Base-by-base conservation (phyloP, 192 early-diverging fungal genomes). In the Rhizophlyctis rosea region DNA sequence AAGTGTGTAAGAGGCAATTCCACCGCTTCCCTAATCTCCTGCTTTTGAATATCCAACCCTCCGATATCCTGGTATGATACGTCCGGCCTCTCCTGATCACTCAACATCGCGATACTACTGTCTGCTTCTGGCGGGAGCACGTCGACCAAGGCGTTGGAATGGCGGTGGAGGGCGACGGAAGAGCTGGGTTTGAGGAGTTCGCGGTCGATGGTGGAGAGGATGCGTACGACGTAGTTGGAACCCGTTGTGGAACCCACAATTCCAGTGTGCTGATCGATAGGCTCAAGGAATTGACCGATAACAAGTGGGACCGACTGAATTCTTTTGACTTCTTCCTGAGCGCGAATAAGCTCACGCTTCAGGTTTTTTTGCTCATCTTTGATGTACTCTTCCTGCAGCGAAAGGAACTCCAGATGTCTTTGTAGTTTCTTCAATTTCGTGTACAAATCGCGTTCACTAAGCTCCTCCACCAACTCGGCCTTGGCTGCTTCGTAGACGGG, bases 21-120 rank as follows among this genome's bases (percentile, higher is more conserved):
- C 1, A 99, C 95, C 1, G 96, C 96, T 73, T 99, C 96, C 57
- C 91, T 80, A 90, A 99, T 99, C 75, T 99, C 96, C 78, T 96
- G 94, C 61, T 96, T 93, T 83, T 99, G 96, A 69, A 87, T 80
- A 63, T 96, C 94, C 39, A 99, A 77, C 60, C 96, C 96, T 77
- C 96, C 96, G 62, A 99, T 88, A 71, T 99, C 96, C 3, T 93
- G 91, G 69, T 99, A 99, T 25, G 93, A 92, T 73, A 94, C 79
- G 88, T 97, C 81, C 85, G 96, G 79, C 55, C 61, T 68, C 56
- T 81, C 79, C 39, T 72, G 61, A 57, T 78, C 79, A 13, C 71
- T 87, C 31, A 97, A 77, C 81, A 95, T 84, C 24, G 91, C 83
- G 62, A 98, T 94, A 68, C 90, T 93, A 48, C 87, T 90, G 61